Evolutionary conservation across 108 stramenopile genomes (phyloP).

Genomic region (Nitzschia inconspicua): DNA sequence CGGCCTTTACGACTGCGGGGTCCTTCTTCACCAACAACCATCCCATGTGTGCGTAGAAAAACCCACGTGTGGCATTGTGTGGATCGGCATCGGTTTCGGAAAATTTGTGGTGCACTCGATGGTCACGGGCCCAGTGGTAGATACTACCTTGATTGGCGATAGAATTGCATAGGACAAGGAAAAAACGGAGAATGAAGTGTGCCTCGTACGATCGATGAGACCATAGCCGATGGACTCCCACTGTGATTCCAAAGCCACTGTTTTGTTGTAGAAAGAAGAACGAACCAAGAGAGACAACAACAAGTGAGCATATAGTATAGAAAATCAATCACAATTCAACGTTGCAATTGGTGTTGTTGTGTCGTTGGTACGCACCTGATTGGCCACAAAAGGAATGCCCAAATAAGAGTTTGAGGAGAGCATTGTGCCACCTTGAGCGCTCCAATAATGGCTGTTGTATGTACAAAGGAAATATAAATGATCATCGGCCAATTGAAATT

Average conservation of each 20-base stretch:
- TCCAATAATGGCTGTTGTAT: constrained; percentile 82
- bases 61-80: constrained; percentile 98
- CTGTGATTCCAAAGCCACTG: constrained; percentile 97
- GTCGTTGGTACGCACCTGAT: constrained; percentile 72
- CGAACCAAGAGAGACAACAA: constrained; percentile 3
- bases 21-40: constrained; percentile 99
- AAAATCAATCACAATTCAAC: background rate
- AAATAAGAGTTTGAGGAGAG: constrained; percentile 82
- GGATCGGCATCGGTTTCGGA: constrained; percentile 98
- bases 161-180: constrained; percentile 96
- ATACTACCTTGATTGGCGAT: constrained; percentile 99
- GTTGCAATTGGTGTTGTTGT: no score
- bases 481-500: constrained; percentile 98
- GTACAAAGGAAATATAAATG: constrained; percentile 93
- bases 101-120: constrained; percentile 99
- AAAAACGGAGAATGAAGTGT: constrained; percentile 66
- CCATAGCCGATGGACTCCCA: constrained; percentile 97
- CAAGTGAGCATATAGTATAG: background rate
- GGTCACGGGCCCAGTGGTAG: constrained; percentile 97
- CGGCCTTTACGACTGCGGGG: constrained; percentile 92
- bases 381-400: constrained; percentile 96
- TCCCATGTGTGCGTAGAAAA: constrained; percentile 99
- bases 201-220: constrained; percentile 96
- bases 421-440: constrained; percentile 54
- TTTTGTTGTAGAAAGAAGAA: background rate